Evolutionary conservation across 345 rosid species (phyloP), one percentile per base, ranked within the genome.

Genomic region (Atalantia buxifolia): DNA sequence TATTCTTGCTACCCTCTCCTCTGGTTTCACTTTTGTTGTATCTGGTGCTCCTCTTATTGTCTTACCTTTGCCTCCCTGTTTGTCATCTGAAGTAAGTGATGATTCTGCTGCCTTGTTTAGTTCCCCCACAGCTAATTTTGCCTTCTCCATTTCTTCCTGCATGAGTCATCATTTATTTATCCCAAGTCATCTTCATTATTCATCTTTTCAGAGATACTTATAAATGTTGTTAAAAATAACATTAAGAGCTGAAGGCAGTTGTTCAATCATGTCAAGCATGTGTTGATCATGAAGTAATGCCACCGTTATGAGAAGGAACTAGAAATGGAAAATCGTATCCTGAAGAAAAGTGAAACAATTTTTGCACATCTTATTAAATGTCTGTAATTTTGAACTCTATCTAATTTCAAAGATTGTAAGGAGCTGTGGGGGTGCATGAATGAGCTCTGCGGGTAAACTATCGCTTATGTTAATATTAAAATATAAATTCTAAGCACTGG

Each of bases 61-160:
- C 53, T 71, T 78, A 42, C 19, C 22, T 6, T 35, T 36, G 72
- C 77, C 42, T 78, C 28, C 77, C 35, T 25, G 61, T 61, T 66
- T 25, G 31, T 59, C 35, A 1, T 38, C 62, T 28, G 56, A 50
- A 50, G 56, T 16, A 50, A 50, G 56, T 14, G 56, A 40, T 19
- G 85, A 77, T 73, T 56, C 81, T 42, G 70, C 79, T 38, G 69
- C 65, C 76, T 69, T 80, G 67, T 75, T 81, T 57, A 80, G 53
- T 75, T 85, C 87, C 73, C 76, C 85, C 60, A 73, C 66, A 61
- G 73, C 79, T 69, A 78, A 77, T 80, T 84, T 81, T 25, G 85
- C 82, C 75, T 81, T 86, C 77, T 76, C 85, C 84, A 85, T 87
- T 71, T 81, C 89, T 70, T 87, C 91, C 98, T 91, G 86, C 85